Evolutionary conservation across 2,329 filamentous ascomycete genomes (phyloP), one percentile per base, ranked within the genome.

Genomic region (Cladorrhinum sp.): DNA sequence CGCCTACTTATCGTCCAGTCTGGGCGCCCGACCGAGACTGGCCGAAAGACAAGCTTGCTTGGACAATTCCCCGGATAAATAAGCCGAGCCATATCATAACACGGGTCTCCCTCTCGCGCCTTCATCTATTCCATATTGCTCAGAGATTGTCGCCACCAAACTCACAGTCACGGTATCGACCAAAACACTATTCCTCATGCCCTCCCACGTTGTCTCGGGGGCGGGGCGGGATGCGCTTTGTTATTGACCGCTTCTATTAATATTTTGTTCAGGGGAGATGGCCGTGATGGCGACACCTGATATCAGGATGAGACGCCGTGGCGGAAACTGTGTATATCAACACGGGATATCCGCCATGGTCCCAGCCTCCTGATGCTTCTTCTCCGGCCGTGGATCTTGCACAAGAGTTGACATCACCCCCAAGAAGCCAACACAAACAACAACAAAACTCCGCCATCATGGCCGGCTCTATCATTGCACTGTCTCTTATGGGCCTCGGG

Each of bases 71-170:
- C 68, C 69, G 69, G 69, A 61, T 71, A 71, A 71, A 71, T 70
- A 66, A 60, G 55, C 64, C 64, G 67, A 69, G 55, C 58, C 66
- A 67, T 69, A 66, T 67, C 64, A 54, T 61, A 56, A 30, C 63
- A 57, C 62, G 61, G 64, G 60, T 68, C 58, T 62, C 59, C 26
- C 64, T 58, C 64, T 66, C 65, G 64, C 60, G 28, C 57, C 51
- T 66, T 67, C 69, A 70, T 70, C 65, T 70, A 71, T 67, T 66
- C 57, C 61, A 71, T 68, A 71, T 70, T 70, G 64, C 67, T 48
- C 58, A 60, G 60, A 69, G 59, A 70, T 69, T 70, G 62, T 66
- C 63, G 65, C 67, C 66, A 66, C 67, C 63, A 64, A 63, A 65
- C 55, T 58, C 61, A 55, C 51, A 20, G 50, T 60, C 48, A 42